Base-by-base conservation (phyloP, 768 basidiomycete species). In the Serendipita vermifera region DNA sequence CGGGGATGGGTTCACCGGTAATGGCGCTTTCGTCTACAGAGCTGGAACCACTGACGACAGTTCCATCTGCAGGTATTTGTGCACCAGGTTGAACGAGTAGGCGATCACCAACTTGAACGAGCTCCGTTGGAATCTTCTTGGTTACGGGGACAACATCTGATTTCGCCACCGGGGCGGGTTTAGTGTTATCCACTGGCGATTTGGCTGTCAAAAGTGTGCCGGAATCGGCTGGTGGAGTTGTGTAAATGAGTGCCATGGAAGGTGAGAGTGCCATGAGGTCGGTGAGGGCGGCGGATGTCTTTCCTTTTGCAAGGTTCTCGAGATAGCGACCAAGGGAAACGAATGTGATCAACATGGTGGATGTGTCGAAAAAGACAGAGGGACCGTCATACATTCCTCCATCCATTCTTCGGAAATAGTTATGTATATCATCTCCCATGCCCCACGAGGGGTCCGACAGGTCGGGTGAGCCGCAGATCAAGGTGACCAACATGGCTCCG, bases 271-370 rank as follows among this genome's bases (percentile, higher is more conserved):
- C 80, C 87, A 98, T 96, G 55, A 99, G 78, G 66, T 97, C 93
- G 3, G 92, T 96, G 27, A 99, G 77, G 2, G 96, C 96, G 1
- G 92, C 92, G 38, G 90, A 92, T 2, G 96, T 98, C 70, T 87
- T 88, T 29, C 96, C 94, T 69, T 98, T 98, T 43, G 96, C 96
- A 56, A 83, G 79, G 70, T 98, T 98, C 72, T 98, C 96, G 48
- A 98, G 77, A 70, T 84, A 96, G 24, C 96, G 82, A 3, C 96
- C 96, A 13, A 98, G 78, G 2, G 90, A 93, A 63, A 98, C 86
- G 67, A 99, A 98, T 72, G 85, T 87, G 76, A 99, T 84, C 59
- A 99, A 74, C 96, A 97, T 98, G 17, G 96, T 96, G 64, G 90
- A 96, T 1, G 96, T 98, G 71, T 99, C 96, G 72, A 98, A 98